Base-by-base conservation (phyloP, 805 yeast species). In the Komagataella pseudopastoris region DNA sequence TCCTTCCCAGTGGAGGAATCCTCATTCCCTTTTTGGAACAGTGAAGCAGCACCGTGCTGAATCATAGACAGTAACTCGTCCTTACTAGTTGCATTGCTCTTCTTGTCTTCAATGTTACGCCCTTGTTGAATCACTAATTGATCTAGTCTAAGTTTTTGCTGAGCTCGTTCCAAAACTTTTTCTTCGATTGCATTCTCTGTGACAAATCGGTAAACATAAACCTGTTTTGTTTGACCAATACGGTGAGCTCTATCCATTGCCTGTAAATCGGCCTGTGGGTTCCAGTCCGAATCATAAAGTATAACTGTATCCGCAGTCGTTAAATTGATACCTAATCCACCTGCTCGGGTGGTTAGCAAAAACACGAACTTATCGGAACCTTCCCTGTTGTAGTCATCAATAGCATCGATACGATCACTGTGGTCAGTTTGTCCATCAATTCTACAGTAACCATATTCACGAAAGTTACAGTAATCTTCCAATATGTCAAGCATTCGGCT, bases 61-160 rank as follows among this genome's bases (percentile, higher is more conserved):
- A 91, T 91, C 98, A 93, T 93, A 49, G 85, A 88, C 22, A 91
- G 69, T 59, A 91, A 77, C 61, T 90, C 98, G 59, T 88, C 97
- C 61, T 87, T 86, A 4, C 76, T 68, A 14, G 61, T 58, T 18
- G 59, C 55, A 8, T 46, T 57, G 57, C 16, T 59, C 64, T 52
- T 71, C 71, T 51, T 72, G 74, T 36, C 76, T 46, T 64, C 64
- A 7, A 17, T 44, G 3, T 62, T 50, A 55, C 85, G 71, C 12
- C 88, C 88, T 57, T 85, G 91, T 61, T 85, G 95, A 57, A 85
- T 85, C 47, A 85, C 95, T 63, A 85, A 75, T 63, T 85, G 91
- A 63, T 85, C 95, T 55, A 85, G 68, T 63, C 90, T 72, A 58
- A 85, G 70, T 59, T 85, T 85, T 59, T 85, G 91, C 1, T 90